These are phyloP conservation scores for Mucor plumbeus DNA, from an alignment of 371 early-diverging fungal species.

Conservation along the genomic window DNA sequence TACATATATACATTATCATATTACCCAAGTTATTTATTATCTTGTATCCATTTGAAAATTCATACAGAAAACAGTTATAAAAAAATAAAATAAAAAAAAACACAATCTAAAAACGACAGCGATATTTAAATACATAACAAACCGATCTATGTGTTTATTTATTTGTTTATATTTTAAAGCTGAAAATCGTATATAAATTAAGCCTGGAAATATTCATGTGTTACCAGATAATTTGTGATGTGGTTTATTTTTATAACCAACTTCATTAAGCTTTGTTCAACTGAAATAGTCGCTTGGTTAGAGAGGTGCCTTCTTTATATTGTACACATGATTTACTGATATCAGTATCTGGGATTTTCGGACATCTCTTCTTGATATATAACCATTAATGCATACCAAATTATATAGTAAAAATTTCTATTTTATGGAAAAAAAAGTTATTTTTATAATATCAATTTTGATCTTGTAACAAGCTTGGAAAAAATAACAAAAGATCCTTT, in stretches of 20 bases:
- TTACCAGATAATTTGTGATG: neutral
- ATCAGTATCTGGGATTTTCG: neutral
- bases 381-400: no score
- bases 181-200: neutral
- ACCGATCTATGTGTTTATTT: neutral
- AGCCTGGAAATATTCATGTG: neutral
- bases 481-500: neutral
- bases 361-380: neutral
- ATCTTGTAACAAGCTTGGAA: neutral
- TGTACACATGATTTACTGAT: neutral
- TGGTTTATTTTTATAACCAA: neutral
- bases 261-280: neutral
- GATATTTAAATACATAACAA: no score
- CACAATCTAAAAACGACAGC: neutral
- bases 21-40: neutral
- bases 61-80: neutral
- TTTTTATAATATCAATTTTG: neutral
- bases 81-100: neutral
- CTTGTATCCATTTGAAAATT: neutral
- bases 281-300: neutral
- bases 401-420: neutral
- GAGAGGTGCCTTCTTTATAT: neutral
- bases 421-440: neutral
- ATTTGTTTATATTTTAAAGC: neutral
- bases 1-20: neutral